Evolutionary conservation across 106 monocot genomes (phyloP).

Genomic region (Dioscorea alata): DNA sequence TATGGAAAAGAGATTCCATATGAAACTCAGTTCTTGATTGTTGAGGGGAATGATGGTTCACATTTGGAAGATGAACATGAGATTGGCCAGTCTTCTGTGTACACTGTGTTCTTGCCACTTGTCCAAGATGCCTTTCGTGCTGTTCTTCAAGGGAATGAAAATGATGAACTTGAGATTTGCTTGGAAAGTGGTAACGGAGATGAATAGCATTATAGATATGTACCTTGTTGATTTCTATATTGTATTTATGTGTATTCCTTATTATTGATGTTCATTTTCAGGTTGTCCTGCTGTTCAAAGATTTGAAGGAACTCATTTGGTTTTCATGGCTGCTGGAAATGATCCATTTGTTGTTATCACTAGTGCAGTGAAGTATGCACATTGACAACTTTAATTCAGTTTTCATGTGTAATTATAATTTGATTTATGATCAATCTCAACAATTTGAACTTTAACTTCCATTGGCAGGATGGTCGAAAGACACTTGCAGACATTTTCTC

Average conservation of each 20-base stretch:
- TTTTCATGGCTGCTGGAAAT: constrained; percentile 49
- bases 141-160: constrained; percentile 61
- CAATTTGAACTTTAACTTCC: background rate
- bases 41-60: constrained; percentile 32
- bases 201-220: background rate
- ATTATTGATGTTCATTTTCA: constrained; percentile 1
- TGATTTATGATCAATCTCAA: background rate
- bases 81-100: constrained; percentile 20
- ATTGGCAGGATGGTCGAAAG: constrained; percentile 46
- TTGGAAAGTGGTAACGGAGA: constrained; percentile 58
- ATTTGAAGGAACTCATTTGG: constrained; percentile 58
- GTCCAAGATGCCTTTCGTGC: constrained; percentile 55
- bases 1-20: constrained; percentile 49
- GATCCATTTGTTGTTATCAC: constrained; percentile 72
- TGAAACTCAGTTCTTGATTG: constrained; percentile 64
- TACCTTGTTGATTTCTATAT: background rate
- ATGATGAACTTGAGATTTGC: constrained; percentile 65
- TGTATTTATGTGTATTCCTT: background rate
- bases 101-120: constrained; percentile 58
- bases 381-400: no score
- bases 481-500: constrained; percentile 63
- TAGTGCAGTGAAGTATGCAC: constrained; percentile 60
- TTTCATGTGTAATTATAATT: no score
- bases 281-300: constrained; percentile 50
- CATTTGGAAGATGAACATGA: constrained; percentile 13